These are phyloP conservation scores for Exophiala calicioides DNA, from an alignment of 2,329 filamentous ascomycete species.

Conservation along the genomic window DNA sequence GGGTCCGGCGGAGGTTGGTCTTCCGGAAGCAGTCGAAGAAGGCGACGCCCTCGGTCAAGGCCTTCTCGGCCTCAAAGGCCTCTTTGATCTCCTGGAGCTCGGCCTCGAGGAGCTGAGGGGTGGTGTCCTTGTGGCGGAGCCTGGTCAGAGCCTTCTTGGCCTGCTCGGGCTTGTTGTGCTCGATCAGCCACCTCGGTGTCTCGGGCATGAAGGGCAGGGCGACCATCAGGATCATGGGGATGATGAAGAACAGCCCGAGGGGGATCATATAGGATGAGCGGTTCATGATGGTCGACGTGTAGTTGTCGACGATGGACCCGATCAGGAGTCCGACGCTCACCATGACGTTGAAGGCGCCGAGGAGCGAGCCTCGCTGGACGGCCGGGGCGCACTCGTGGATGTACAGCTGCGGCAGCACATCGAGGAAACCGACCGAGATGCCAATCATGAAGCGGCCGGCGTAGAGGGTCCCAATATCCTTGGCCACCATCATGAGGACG, in stretches of 20 bases:
- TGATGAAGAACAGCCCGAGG: slow-evolving; percentile 42
- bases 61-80: slow-evolving; percentile 38
- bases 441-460: slow-evolving; percentile 57
- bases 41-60: slow-evolving; percentile 36
- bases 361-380: slow-evolving; percentile 51
- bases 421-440: slow-evolving; percentile 58
- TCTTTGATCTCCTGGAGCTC: slow-evolving; percentile 39
- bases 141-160: slow-evolving; percentile 37
- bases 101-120: slow-evolving; percentile 26
- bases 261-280: slow-evolving; percentile 27
- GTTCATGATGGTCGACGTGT: slow-evolving; percentile 16
- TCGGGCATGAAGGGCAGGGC: slow-evolving; percentile 46
- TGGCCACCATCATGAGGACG: slow-evolving; percentile 61
- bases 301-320: slow-evolving; percentile 34
- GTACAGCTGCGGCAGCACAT: slow-evolving; percentile 56
- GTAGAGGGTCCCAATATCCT: slow-evolving; percentile 55
- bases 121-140: slow-evolving; percentile 8
- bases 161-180: slow-evolving; percentile 42
- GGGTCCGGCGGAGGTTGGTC: slow-evolving; percentile 53
- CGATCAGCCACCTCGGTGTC: slow-evolving; percentile 48
- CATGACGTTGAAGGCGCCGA: slow-evolving; percentile 52
- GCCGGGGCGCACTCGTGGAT: slow-evolving; percentile 54
- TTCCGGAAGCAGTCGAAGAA: slow-evolving; percentile 54
- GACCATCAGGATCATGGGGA: slow-evolving; percentile 46
- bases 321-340: slow-evolving; percentile 39